These are phyloP conservation scores for Stachybotrys chlorohalonatus DNA, from an alignment of 2,329 filamentous ascomycete species.

Conservation along the genomic window DNA sequence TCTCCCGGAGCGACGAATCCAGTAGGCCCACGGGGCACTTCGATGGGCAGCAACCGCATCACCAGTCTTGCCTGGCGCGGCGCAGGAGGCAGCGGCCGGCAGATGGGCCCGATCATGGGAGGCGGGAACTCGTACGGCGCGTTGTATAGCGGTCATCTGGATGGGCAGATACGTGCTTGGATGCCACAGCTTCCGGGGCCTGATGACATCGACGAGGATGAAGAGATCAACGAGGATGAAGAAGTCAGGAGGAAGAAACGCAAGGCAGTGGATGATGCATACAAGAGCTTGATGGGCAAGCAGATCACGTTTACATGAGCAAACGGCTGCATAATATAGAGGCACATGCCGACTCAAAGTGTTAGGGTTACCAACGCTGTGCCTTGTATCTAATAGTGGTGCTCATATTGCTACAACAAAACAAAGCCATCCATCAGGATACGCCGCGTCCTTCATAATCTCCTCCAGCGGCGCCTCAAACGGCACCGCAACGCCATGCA, in stretches of 20 bases:
- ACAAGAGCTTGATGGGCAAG: slow-evolving; percentile 63
- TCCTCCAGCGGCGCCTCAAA: slow-evolving; percentile 75
- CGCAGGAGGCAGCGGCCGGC: slow-evolving; percentile 47
- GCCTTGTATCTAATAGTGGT: slow-evolving; percentile 6
- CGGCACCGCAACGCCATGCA: slow-evolving; percentile 80
- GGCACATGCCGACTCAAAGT: not conserved
- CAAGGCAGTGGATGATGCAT: slow-evolving; percentile 71
- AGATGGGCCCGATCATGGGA: slow-evolving; percentile 51
- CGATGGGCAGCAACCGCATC: slow-evolving; percentile 57
- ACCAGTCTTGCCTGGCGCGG: slow-evolving; percentile 68
- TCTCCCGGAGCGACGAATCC: slow-evolving; percentile 48
- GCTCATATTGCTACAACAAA: slow-evolving; percentile 61
- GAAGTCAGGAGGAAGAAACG: slow-evolving; percentile 53
- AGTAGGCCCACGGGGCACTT: slow-evolving; percentile 29
- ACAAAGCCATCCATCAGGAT: slow-evolving; percentile 88
- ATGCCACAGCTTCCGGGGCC: slow-evolving; percentile 47
- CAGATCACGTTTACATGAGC: slow-evolving; percentile 53
- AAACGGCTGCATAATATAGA: not conserved
- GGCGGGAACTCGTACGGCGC: slow-evolving; percentile 42
- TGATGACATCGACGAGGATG: slow-evolving; percentile 39
- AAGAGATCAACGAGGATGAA: slow-evolving; percentile 31
- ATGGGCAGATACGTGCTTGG: slow-evolving; percentile 80
- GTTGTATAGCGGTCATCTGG: slow-evolving; percentile 73
- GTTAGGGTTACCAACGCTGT: not conserved
- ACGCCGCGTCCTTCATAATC: slow-evolving; percentile 71